A percentile compares a stretch with the other conserved stretches of the same genome.
Conservation (phyloP, 2,329 filamentous ascomycete species). For the Claviceps paspali region DNA sequence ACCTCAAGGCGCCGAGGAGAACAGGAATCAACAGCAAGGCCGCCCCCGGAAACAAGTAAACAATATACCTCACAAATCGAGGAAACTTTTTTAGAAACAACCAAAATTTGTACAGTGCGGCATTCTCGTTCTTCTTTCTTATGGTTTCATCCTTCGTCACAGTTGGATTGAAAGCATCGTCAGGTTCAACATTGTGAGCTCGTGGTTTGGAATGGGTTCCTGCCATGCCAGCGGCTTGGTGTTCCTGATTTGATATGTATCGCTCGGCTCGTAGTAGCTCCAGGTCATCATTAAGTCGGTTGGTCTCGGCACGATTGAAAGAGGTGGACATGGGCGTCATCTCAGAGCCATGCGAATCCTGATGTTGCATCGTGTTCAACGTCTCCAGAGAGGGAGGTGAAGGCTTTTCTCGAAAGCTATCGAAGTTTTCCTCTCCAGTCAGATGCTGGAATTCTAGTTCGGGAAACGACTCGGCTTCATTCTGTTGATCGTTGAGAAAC, state of each 20-base stretch:
- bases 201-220: conserved; percentile 15
- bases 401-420: conserved; percentile 12
- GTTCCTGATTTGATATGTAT: conserved; percentile 27
- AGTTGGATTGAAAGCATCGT: conserved; percentile 31
- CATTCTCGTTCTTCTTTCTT: conserved; percentile 19
- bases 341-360: conserved; percentile 11
- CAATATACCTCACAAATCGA: conserved; percentile 31
- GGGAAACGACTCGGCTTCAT: conserved; percentile 2
- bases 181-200: conserved; percentile 21
- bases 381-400: conserved; percentile 16
- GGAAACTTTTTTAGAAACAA: conserved; percentile 32
- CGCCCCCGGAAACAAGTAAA: conserved; percentile 32
- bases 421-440: conserved; percentile 1
- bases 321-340: conserved; percentile 11
- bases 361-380: conserved; percentile 14
- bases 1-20: conserved; percentile 26
- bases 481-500: background rate
- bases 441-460: background rate
- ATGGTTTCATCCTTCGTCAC: conserved; percentile 12
- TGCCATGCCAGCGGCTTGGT: conserved; percentile 13
- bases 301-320: conserved; percentile 18
- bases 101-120: conserved; percentile 26
- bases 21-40: conserved; percentile 30
- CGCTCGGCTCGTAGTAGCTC: conserved; percentile 33
- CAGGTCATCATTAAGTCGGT: conserved; percentile 31